Base-by-base conservation (phyloP, 148 eudicot genomes). In the Persicaria tinctoria region DNA sequence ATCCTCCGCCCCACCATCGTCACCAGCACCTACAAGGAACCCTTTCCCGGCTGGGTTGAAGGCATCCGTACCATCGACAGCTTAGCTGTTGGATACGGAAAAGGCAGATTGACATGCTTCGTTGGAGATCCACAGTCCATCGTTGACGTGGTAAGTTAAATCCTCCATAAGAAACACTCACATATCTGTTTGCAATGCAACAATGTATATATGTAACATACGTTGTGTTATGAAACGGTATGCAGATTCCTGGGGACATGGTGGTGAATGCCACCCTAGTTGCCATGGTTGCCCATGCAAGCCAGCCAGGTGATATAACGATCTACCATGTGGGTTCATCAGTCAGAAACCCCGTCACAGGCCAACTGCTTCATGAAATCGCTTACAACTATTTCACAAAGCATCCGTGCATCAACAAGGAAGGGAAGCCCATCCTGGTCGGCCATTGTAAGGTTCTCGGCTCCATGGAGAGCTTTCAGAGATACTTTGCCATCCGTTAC, bases 41-140 rank as follows among this genome's bases (percentile, higher is more conserved):
- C 98, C 8, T 80, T 93, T 51, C 90, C 97, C 0, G 98, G 98
- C 53, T 93, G 98, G 98, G 93, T 87, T 6, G 98, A 92, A 87
- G 97, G 97, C 18, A 54, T 87, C 62, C 87, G 95, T 64, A 90
- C 95, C 0, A 80, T 90, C 68, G 95, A 90, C 18, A 79, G 78
- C 68, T 75, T 77, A 18, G 79, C 74, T 0, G 79, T 55, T 55
- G 79, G 74, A 14, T 77, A 69, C 44, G 79, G 79, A 3, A 77
- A 77, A 50, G 79, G 79, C 45, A 56, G 74, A 54, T 44, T 77
- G 4, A 70, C 74, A 9, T 77, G 79, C 45, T 77, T 77, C 16
- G 60, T 70, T 0, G 79, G 79, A 1, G 74, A 77, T 46, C 79
- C 74, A 4, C 68, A 70, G 4, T 8, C 74, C 1, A 56, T 77